Base-by-base conservation (phyloP, 2,329 filamentous ascomycete genomes). In the Cladosporium austrohemisphaericum region DNA sequence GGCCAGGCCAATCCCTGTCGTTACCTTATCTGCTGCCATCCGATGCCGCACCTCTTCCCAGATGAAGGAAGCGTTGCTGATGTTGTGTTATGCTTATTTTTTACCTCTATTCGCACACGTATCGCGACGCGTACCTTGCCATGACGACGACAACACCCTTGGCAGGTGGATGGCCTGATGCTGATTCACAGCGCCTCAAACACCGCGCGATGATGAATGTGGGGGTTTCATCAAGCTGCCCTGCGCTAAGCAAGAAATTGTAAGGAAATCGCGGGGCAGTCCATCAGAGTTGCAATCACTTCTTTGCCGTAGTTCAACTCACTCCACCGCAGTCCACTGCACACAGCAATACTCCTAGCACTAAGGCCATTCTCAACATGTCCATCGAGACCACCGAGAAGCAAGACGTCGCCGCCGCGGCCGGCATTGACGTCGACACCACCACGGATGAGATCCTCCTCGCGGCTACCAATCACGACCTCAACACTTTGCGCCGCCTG, bases 401-500 rank as follows among this genome's bases (percentile, higher is more conserved):
- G 46, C 36, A 49, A 19, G 46, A 38, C 25, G 33, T 25, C 22
- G 51, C 56, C 25, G 60, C 58, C 50, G 53, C 52, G 19, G 51
- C 58, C 41, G 55, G 52, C 23, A 49, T 68, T 43, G 68, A 75
- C 52, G 68, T 68, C 6, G 71, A 76, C 57, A 70, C 74, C 1
- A 64, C 64, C 48, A 69, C 67, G 14, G 80, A 85, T 67, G 75
- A 79, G 53, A 78, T 86, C 56, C 78, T 88, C 47, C 77, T 85
- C 40, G 81, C 82, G 18, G 77, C 84, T 28, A 76, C 83, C 4
- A 76, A 84, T 57, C 84, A 87, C 68, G 77, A 95, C 66, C 69
- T 84, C 52, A 67, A 77, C 28, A 76, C 78, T 41, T 78, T 95
- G 33, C 84, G 84, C 65, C 77, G 78, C 49, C 78, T 95, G 6